phyloP scores from a whole-genome alignment of 2,329 filamentous ascomycete genomes.

The Leptographium radiaticola region DNA sequence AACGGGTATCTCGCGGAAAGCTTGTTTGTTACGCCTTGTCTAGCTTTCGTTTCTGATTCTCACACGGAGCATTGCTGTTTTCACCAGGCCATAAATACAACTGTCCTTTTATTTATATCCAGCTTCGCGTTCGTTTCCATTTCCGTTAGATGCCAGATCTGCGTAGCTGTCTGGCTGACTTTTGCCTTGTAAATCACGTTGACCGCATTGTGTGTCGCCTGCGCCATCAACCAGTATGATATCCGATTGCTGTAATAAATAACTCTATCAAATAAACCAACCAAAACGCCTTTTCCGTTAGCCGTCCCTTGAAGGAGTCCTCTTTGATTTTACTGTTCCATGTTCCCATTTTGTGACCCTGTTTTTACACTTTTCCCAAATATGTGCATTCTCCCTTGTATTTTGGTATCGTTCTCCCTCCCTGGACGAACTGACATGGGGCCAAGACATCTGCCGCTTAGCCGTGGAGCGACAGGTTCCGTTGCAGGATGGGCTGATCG shows the following conservation, averaged over 20 bases:
- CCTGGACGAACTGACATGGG: too few species aligned
- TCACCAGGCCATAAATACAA: not conserved
- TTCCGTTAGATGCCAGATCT: not conserved
- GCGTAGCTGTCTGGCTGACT: not conserved
- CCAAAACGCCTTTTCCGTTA: not conserved
- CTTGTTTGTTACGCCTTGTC: not conserved
- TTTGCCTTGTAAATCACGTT: too few species aligned
- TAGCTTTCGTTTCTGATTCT: not conserved
- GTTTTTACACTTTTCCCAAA: not conserved
- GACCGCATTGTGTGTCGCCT: too few species aligned
- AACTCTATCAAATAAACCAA: not conserved
- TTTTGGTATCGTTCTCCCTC: not conserved
- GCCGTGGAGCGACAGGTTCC: conserved; percentile 14
- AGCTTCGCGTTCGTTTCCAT: not conserved
- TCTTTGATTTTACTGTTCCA: too few species aligned
- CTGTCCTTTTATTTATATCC: not conserved
- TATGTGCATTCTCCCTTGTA: not conserved
- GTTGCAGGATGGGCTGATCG: conserved; percentile 23
- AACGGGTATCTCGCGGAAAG: not conserved
- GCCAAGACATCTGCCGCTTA: not conserved
- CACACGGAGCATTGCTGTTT: not conserved
- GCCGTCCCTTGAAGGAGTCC: not conserved
- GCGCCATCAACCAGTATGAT: not conserved
- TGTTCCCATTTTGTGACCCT: not conserved
- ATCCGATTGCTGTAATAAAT: not conserved